Evolutionary conservation across 108 stramenopile species (phyloP).

Genomic region (Fistulifera pelliculosa): DNA sequence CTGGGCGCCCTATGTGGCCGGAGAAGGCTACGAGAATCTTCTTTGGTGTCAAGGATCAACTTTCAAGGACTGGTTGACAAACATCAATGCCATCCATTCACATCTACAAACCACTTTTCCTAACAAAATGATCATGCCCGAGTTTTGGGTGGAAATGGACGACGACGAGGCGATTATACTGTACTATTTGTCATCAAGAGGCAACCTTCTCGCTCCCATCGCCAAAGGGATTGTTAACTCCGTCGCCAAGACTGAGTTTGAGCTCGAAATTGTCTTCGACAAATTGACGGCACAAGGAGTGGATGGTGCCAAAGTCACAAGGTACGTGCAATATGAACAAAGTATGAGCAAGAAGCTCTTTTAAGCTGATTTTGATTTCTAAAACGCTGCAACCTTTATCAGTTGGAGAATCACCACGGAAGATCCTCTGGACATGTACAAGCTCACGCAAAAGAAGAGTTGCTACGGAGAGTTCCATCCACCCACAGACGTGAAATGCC

Average conservation of each 20-base stretch:
- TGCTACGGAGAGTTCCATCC: not conserved
- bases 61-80: conserved; percentile 27
- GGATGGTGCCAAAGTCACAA: not conserved
- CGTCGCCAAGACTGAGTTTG: conserved; percentile 30
- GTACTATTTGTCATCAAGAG: conserved; percentile 23
- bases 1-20: conserved; percentile 20
- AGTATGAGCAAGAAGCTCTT: too few species aligned
- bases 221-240: conserved; percentile 25
- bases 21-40: conserved; percentile 32
- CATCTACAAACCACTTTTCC: conserved; percentile 25
- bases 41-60: conserved; percentile 28
- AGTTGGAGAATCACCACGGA: conserved; percentile 8
- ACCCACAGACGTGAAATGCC: not conserved
- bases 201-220: conserved; percentile 20
- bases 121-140: conserved; percentile 19
- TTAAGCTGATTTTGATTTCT: not conserved
- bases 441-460: conserved; percentile 2
- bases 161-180: conserved; percentile 23
- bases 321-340: not conserved
- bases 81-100: conserved; percentile 31
- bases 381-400: not conserved
- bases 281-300: not conserved
- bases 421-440: conserved; percentile 1
- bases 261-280: conserved; percentile 22
- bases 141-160: conserved; percentile 37